Percentiles rank a stretch among this genome's conserved stretches.
These are phyloP conservation scores for Fusarium luffae DNA, from an alignment of 2,329 filamentous ascomycete species.

Conservation along the genomic window DNA sequence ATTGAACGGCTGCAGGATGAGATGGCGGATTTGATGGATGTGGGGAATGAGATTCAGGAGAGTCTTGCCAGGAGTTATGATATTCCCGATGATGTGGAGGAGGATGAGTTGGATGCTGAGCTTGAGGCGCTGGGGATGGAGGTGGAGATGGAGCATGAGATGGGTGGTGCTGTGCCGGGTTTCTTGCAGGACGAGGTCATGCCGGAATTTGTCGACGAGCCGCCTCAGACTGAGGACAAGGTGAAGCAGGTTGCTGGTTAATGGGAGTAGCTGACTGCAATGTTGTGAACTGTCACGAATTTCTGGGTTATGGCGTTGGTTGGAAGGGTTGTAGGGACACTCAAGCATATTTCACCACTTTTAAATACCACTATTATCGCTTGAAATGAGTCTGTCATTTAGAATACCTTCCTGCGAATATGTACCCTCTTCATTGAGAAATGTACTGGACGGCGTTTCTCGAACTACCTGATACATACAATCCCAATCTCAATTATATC, in stretches of 20 bases:
- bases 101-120: constrained; percentile 95
- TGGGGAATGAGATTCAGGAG: constrained; percentile 98
- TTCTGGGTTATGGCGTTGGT: constrained; percentile 40
- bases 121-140: constrained; percentile 94
- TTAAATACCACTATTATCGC: not conserved
- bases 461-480: constrained; percentile 21
- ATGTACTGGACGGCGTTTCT: constrained; percentile 3
- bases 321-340: constrained; percentile 34
- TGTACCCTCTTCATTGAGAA: not conserved
- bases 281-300: not conserved
- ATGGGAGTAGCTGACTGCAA: not conserved
- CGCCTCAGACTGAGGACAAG: constrained; percentile 77
- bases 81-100: constrained; percentile 95
- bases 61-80: constrained; percentile 92
- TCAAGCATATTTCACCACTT: constrained; percentile 28
- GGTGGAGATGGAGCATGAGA: constrained; percentile 82
- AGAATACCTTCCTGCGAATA: not conserved
- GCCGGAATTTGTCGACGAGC: constrained; percentile 92
- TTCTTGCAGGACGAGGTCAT: constrained; percentile 90
- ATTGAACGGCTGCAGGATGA: constrained; percentile 98
- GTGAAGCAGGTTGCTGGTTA: constrained; percentile 81
- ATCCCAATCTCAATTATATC: constrained; percentile 10
- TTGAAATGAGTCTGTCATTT: not conserved
- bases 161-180: constrained; percentile 75
- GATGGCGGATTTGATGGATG: constrained; percentile 97